Base-by-base conservation (phyloP, 1,284 basidiomycete species). In the Ustilago tritici region DNA sequence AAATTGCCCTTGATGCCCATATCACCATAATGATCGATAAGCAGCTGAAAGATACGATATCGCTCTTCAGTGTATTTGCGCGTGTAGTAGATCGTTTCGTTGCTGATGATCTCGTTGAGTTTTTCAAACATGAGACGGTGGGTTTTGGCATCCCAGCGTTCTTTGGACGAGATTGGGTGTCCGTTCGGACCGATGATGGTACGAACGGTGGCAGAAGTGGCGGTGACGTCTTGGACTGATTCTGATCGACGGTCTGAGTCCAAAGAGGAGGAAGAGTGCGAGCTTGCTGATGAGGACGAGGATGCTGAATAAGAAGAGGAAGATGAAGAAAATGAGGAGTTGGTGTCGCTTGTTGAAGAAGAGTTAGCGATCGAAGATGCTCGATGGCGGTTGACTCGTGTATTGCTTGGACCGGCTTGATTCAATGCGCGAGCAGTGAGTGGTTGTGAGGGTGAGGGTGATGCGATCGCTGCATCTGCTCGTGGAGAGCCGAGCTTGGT, bases 101-200 rank as follows among this genome's bases (percentile, higher is more conserved):
- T 50, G 41, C 53, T 60, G 43, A 73, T 66, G 55, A 78, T 78
- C 23, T 78, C 76, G 61, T 74, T 71, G 50, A 78, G 70, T 52
- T 78, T 78, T 23, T 65, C 66, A 15, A 78, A 78, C 66, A 78
- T 73, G 14, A 78, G 76, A 5, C 68, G 53, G 41, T 71, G 68
- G 23, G 64, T 71, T 23, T 71, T 71, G 19, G 65, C 65, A 56
- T 68, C 68, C 73, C 69, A 71, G 17, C 73, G 63, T 54, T 70
- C 68, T 50, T 76, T 70, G 31, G 73, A 76, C 6, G 68, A 71
- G 53, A 70, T 61, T 10, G 69, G 68, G 7, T 65, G 54, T 9
- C 68, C 68, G 8, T 71, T 70, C 4, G 69, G 73, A 0, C 68
- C 69, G 19, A 65, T 68, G 49, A 68, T 32, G 38, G 69, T 68